phyloP scores from a whole-genome alignment of 2,329 filamentous ascomycete genomes.

The Colletotrichum caudatum region DNA sequence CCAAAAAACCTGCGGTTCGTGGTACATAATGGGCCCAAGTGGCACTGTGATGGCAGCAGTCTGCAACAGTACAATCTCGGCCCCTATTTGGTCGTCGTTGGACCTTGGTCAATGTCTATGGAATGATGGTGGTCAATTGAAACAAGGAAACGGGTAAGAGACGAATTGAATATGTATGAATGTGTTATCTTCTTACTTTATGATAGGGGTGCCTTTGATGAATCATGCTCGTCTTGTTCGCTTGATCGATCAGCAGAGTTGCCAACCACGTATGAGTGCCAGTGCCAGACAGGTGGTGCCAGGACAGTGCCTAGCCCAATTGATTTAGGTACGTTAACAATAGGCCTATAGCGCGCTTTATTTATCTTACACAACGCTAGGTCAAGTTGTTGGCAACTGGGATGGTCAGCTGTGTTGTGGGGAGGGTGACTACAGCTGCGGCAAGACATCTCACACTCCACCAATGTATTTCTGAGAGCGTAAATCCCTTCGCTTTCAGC shows the following conservation, averaged over 20 bases:
- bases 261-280: background rate
- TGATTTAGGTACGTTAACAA: background rate
- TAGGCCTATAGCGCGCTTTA: background rate
- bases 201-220: background rate
- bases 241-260: background rate
- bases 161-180: background rate
- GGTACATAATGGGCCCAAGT: background rate
- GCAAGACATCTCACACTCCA: background rate
- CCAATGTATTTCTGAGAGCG: background rate
- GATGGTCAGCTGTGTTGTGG: background rate
- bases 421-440: background rate
- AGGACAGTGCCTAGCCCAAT: background rate
- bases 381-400: background rate
- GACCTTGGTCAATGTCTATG: slow-evolving; percentile 2
- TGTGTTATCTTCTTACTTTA: background rate
- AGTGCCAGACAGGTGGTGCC: background rate
- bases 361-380: background rate
- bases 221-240: background rate
- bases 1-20: background rate
- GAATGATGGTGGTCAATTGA: background rate
- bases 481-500: background rate
- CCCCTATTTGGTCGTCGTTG: background rate
- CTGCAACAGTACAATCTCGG: slow-evolving; percentile 1
- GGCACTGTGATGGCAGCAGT: background rate
- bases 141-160: background rate